Evolutionary conservation across 2,329 filamentous ascomycete species (phyloP).

Genomic region (Pseudopyrenochaeta lycopersici): DNA sequence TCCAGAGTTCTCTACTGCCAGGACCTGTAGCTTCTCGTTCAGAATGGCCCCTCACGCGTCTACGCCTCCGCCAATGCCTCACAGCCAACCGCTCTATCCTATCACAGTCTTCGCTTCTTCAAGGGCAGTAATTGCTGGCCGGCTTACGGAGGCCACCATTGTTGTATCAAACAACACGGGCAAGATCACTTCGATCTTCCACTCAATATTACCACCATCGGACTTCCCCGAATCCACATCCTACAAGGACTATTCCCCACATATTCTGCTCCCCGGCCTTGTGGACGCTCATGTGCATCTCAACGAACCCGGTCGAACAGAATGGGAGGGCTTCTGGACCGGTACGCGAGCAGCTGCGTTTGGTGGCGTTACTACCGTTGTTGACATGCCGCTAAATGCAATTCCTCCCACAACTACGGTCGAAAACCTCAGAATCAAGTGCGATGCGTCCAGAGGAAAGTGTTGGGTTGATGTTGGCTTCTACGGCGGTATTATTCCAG

Average conservation of each 20-base stretch:
- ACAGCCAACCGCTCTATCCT: slow-evolving; percentile 47
- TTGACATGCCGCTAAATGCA: slow-evolving; percentile 98
- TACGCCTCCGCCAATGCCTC: slow-evolving; percentile 37
- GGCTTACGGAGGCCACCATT: slow-evolving; percentile 83
- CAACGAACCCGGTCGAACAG: slow-evolving; percentile 94
- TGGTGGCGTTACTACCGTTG: slow-evolving; percentile 93
- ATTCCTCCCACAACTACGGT: slow-evolving; percentile 96
- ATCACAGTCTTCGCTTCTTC: slow-evolving; percentile 85
- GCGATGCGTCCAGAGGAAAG: slow-evolving; percentile 82
- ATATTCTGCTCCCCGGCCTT: slow-evolving; percentile 85
- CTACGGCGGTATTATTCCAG: slow-evolving; percentile 93
- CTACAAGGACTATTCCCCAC: slow-evolving; percentile 86
- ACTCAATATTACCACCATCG: slow-evolving; percentile 75
- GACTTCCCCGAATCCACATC: slow-evolving; percentile 76
- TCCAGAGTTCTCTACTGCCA: slow-evolving; percentile 10
- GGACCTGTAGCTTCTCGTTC: slow-evolving; percentile 1
- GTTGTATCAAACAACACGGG: slow-evolving; percentile 79
- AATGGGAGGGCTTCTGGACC: slow-evolving; percentile 98
- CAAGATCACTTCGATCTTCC: slow-evolving; percentile 81
- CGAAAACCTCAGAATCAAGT: slow-evolving; percentile 81
- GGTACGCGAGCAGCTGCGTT: slow-evolving; percentile 93
- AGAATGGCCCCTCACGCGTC: slow-evolving; percentile 52
- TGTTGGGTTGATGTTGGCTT: slow-evolving; percentile 99
- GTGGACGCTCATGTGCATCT: slow-evolving; percentile 98
- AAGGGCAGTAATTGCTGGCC: slow-evolving; percentile 79